Conservation (phyloP, 257 asterid species). For the Solanum ossicruentum region DNA sequence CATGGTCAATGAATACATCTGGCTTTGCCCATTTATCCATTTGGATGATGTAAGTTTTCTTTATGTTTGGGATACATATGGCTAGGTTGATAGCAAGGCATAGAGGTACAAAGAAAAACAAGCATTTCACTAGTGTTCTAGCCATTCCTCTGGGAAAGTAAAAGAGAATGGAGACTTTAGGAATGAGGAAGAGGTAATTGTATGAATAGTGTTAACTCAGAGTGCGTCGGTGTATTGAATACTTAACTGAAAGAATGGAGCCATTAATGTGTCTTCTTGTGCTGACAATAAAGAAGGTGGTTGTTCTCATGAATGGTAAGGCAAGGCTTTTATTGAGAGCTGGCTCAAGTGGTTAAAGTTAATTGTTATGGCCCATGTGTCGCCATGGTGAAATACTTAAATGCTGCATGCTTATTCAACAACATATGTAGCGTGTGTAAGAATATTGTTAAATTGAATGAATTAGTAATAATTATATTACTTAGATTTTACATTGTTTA, state of each 20-base stretch:
- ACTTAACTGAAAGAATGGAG: not conserved
- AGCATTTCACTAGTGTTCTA: constrained; percentile 15
- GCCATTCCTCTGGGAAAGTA: constrained; percentile 23
- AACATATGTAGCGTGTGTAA: no score
- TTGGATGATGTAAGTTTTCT: constrained; percentile 55
- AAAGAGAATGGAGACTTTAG: not conserved
- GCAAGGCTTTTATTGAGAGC: not conserved
- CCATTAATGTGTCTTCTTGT: constrained; percentile 10
- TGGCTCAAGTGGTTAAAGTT: not conserved
- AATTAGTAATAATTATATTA: no score
- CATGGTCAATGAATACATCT: constrained; percentile 40
- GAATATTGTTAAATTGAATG: no score
- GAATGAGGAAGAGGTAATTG: not conserved
- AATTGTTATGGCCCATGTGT: constrained; percentile 6
- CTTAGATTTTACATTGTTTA: no score
- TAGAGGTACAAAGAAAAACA: constrained; percentile 16
- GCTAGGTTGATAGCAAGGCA: not conserved
- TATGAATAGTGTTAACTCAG: not conserved
- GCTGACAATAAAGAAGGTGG: constrained; percentile 57
- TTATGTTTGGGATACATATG: constrained; percentile 1
- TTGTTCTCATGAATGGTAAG: constrained; percentile 40
- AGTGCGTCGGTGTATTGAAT: not conserved
- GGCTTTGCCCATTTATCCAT: constrained; percentile 72
- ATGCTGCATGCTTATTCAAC: no score
- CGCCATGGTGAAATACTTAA: not conserved